A percentile compares a stretch with the other conserved stretches of the same genome.
Conservation (phyloP, 2,329 filamentous ascomycete species). For the Alternaria consortialis region DNA sequence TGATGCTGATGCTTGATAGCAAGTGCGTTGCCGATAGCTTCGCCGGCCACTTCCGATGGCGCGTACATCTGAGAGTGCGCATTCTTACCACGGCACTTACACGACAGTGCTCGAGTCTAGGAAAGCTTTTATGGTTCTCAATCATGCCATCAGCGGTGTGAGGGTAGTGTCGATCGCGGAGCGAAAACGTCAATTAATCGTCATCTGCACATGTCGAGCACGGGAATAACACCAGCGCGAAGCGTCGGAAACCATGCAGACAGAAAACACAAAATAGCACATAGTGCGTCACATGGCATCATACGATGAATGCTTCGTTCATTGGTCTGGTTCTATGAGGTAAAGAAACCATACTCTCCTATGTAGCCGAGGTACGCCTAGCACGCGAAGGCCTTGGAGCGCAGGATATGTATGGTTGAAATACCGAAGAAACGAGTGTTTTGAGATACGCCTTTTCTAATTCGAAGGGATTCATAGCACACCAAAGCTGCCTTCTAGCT, state of each 20-base stretch:
- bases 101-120: background rate
- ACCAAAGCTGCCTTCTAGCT: accelerated
- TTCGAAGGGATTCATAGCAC: background rate
- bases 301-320: background rate
- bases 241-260: background rate
- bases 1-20: constrained; percentile 29
- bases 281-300: background rate
- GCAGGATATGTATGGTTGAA: background rate
- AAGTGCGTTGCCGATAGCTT: constrained; percentile 8
- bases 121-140: background rate
- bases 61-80: background rate
- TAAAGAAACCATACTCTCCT: background rate
- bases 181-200: constrained; percentile 7
- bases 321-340: background rate
- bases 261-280: background rate
- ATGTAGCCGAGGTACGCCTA: background rate
- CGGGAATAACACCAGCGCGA: background rate
- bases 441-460: background rate
- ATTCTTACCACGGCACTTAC: constrained; percentile 5
- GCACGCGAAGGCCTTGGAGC: background rate
- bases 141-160: background rate
- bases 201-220: constrained; percentile 6
- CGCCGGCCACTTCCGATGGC: constrained; percentile 24
- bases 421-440: background rate
- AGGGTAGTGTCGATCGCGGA: constrained; percentile 1